These are phyloP conservation scores for Diaporthe citriasiana DNA, from an alignment of 2,329 filamentous ascomycete species.

Conservation along the genomic window DNA sequence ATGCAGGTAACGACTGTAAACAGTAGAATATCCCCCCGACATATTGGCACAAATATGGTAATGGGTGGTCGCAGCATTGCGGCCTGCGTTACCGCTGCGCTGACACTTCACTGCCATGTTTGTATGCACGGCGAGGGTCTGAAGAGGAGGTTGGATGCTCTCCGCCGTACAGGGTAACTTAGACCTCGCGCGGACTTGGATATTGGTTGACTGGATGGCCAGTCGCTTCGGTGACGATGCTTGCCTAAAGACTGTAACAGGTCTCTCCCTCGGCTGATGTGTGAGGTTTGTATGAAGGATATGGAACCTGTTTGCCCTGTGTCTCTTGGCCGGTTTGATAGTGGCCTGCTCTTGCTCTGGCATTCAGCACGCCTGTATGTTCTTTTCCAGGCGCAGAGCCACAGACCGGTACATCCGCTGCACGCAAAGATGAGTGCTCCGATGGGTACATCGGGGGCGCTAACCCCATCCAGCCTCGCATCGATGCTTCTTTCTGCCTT, in stretches of 20 bases:
- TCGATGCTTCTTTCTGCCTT: conserved; percentile 25
- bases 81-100: conserved; percentile 5
- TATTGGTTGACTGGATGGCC: background rate
- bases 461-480: background rate
- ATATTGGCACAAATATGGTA: background rate
- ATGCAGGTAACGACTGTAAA: background rate
- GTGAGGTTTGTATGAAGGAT: conserved; percentile 1
- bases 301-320: conserved; percentile 3
- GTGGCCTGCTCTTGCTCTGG: conserved; percentile 1
- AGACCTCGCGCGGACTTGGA: no score
- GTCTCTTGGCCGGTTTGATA: conserved; percentile 19
- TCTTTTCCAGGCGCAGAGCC: background rate
- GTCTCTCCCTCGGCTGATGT: background rate
- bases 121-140: background rate
- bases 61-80: conserved; percentile 2
- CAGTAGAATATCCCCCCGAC: background rate
- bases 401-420: background rate
- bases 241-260: conserved; percentile 17
- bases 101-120: conserved; percentile 8
- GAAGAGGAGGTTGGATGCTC: background rate
- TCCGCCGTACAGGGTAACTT: no score
- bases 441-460: background rate
- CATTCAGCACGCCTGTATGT: background rate
- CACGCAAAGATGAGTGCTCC: background rate
- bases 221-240: conserved; percentile 9